Base-by-base conservation (phyloP, 768 basidiomycete species). In the Amanita brunnescens region DNA sequence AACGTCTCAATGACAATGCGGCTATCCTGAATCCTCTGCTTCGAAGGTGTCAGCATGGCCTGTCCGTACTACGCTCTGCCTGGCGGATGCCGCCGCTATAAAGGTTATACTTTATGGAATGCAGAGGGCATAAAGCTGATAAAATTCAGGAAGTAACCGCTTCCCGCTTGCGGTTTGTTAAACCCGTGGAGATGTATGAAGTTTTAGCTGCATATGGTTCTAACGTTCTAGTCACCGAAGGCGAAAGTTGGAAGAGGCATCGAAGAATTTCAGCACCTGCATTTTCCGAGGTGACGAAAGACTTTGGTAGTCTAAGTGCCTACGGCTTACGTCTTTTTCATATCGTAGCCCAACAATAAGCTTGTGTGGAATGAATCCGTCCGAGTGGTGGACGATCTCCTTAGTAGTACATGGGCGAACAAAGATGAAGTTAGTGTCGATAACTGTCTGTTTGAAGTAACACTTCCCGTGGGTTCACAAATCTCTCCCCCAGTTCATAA, bases 211-310 rank as follows among this genome's bases (percentile, higher is more conserved):
- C 79, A 51, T 85, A 75, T 58, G 83, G 84, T 5, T 59, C 59
- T 5, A 87, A 85, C 55, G 79, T 85, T 39, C 73, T 86, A n/a
- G 74, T 72, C 1, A 77, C 79, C 0, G 83, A 85, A 57, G 79
- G 76, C 18, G 75, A 79, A 3, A 71, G 78, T 53, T 86, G 83
- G 83, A 82, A 82, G 61, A 74, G 74, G 26, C 81, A 81, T 55
- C 65, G 82, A 41, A 81, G 78, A 60, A 74, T 85, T 37, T 67
- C 75, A 14, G 79, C 79, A 1, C 81, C 82, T n/a, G 76, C 80
- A 0, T 85, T 85, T 60, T 78, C 79, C 5, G 81, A 83, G 61
- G 80, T 80, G 49, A 39, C 64, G 55, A 55, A 41, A 54, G 18
- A 3, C 14, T 38, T 38, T 26, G 4, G 14, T 20, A 10, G 23